These are phyloP conservation scores for Oemleria cerasiformis DNA, from an alignment of 306 rosid genomes.

Conservation along the genomic window DNA sequence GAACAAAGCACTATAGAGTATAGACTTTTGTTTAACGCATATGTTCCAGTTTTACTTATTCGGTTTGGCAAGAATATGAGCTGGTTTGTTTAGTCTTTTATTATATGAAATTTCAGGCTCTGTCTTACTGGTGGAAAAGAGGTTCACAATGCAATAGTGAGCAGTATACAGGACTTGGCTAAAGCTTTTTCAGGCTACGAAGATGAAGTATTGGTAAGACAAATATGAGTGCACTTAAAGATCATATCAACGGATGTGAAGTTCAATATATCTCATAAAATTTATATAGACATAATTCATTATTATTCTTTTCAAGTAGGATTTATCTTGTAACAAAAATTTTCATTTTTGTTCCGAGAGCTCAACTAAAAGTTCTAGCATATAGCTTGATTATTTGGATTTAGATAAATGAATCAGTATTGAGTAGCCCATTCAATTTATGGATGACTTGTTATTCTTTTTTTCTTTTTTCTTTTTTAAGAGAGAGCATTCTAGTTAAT, in stretches of 20 bases:
- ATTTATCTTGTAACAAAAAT: too few relatives aligned
- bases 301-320: neutral
- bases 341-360: neutral
- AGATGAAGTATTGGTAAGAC: conserved; percentile 91
- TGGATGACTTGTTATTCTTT: neutral
- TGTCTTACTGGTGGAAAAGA: conserved; percentile 92
- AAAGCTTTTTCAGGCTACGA: conserved; percentile 69
- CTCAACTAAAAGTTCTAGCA: neutral
- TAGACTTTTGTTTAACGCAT: conserved; percentile 13
- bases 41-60: conserved; percentile 16
- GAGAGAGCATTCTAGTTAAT: neutral
- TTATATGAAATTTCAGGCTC: conserved; percentile 43
- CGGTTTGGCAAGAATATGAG: conserved; percentile 1
- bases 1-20: conserved; percentile 27
- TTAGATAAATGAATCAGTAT: neutral
- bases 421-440: neutral
- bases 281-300: neutral
- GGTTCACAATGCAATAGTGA: conserved; percentile 87
- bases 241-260: conserved; percentile 10
- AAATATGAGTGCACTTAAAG: neutral
- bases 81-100: conserved; percentile 9
- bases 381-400: neutral
- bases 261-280: neutral
- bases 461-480: neutral
- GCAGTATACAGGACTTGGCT: conserved; percentile 96